Evolutionary conservation across 2,329 filamentous ascomycete species (phyloP), one percentile per base, ranked within the genome.

Genomic region (Fusarium secorum): DNA sequence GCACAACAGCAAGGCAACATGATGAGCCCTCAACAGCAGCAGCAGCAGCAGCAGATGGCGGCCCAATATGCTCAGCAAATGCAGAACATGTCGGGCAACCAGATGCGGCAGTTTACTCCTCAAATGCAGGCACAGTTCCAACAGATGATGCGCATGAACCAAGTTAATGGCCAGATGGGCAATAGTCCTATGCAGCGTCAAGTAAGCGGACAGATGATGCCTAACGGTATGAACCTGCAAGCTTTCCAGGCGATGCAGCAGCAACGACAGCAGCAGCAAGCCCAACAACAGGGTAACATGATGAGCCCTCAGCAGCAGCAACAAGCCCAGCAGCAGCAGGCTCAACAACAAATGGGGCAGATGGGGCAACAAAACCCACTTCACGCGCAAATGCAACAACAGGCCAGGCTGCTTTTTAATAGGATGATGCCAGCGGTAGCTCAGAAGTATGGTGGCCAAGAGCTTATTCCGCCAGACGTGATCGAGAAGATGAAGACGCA

Each of bases 401-500:
- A 78, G 5, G 80, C 81, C 9, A 76, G 80, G 11, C 44, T 74
- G 5, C 62, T 87, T 1, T 87, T 83, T 49, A 65, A 77, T 15
- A 80, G 79, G 54, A 77, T 83, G 57, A 68, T 88, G 13, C 71
- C 66, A 15, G 58, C 61, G 8, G 72, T 77, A 8, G 76, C 78
- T 1, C 72, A 73, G 4, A 82, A 81, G 22, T 85, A 79, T 59
- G 84, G 84, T 15, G 81, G 82, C 1, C 60, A 72, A 4, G 81
- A 84, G 26, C 81, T 82, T 33, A 83, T 88, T 7, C 86, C 87
- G 0, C 78, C 73, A 0, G 86, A 88, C 0, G 56, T 80, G 3
- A 61, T 84, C 32, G 81, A 85, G 0, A 81, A 80, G 35, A 83
- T 87, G 32, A 87, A 85, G 75, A 74, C 78, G 22, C 70, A 73